A percentile compares a stretch with the other conserved stretches of the same genome.
Evolutionary conservation across 1,139 yeast species (phyloP).

Genomic region (Citeromyces hawaiiensis): DNA sequence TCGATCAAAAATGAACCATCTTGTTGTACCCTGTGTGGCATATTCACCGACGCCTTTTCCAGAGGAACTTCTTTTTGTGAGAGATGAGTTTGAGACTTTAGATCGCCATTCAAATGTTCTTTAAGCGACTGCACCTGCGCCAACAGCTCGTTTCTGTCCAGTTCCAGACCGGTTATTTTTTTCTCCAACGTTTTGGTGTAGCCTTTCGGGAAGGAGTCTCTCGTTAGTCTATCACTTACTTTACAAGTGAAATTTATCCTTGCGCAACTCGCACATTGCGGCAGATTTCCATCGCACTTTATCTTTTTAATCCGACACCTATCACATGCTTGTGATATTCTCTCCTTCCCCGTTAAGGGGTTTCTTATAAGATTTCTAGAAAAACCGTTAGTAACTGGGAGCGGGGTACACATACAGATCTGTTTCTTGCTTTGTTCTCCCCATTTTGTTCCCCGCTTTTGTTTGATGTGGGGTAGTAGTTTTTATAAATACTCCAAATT

Average conservation of each 20-base stretch:
- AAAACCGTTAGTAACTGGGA: not conserved
- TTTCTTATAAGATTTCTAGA: constrained; percentile 15
- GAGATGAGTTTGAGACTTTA: not conserved
- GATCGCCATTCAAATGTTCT: not conserved
- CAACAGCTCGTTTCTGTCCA: constrained; percentile 30
- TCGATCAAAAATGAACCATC: not conserved
- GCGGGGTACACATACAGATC: not conserved
- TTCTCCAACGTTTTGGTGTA: constrained; percentile 64
- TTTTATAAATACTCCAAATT: too few relatives aligned
- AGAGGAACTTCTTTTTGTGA: not conserved
- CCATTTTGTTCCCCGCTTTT: not conserved
- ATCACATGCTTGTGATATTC: constrained; percentile 73
- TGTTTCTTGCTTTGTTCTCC: constrained; percentile 1
- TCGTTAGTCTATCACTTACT: constrained; percentile 57
- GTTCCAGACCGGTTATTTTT: constrained; percentile 45
- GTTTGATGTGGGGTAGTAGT: not conserved
- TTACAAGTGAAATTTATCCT: constrained; percentile 55
- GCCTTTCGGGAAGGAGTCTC: constrained; percentile 66
- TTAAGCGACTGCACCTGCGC: constrained; percentile 12
- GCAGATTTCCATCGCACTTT: constrained; percentile 61
- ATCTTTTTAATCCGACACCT: constrained; percentile 66
- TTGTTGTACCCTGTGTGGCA: not conserved
- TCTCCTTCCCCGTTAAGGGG: constrained; percentile 18
- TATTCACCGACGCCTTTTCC: not conserved
- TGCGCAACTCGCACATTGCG: constrained; percentile 51